phyloP scores from a whole-genome alignment of 768 basidiomycete species.

The Lyophyllum atratum region DNA sequence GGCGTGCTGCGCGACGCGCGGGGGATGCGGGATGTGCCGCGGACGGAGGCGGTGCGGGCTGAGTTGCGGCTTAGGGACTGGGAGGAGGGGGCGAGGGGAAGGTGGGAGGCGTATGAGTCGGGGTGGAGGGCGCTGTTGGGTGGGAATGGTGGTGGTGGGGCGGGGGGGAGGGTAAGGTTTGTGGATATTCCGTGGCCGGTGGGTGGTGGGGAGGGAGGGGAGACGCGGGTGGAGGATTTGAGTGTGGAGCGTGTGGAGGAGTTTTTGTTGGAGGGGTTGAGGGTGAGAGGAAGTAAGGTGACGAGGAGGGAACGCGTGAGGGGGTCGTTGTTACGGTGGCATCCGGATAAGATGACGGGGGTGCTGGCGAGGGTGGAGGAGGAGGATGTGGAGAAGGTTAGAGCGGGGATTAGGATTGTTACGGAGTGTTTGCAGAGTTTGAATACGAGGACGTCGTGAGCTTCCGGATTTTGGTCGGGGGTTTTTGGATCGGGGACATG shows the following conservation, averaged over 20 bases:
- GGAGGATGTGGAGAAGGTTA: constrained; percentile 46
- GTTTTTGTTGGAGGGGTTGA: constrained; percentile 51
- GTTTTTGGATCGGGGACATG: not conserved
- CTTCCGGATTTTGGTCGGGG: not conserved
- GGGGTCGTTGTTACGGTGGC: constrained; percentile 64
- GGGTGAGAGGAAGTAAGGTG: constrained; percentile 39
- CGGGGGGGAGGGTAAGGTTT: constrained; percentile 37
- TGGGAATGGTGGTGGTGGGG: constrained; percentile 10
- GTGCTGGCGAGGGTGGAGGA: constrained; percentile 44
- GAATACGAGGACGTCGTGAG: constrained; percentile 17
- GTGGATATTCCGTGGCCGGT: constrained; percentile 68
- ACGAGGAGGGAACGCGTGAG: constrained; percentile 57
- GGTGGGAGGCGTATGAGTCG: constrained; percentile 57
- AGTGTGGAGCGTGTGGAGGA: constrained; percentile 41
- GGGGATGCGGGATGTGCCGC: constrained; percentile 50
- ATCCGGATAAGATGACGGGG: constrained; percentile 61
- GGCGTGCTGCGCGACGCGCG: constrained; percentile 52
- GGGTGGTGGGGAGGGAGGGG: constrained; percentile 7
- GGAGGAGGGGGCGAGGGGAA: constrained; percentile 36
- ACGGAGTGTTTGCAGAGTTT: constrained; percentile 34
- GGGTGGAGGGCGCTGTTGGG: constrained; percentile 46
- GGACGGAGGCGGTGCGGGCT: constrained; percentile 48
- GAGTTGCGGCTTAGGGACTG: constrained; percentile 48
- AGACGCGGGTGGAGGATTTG: constrained; percentile 31
- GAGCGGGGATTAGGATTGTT: constrained; percentile 47